Percentiles rank a stretch among this genome's conserved stretches.
Conservation (phyloP, 75 land plant species). For the Adiantum capillusveneris region DNA sequence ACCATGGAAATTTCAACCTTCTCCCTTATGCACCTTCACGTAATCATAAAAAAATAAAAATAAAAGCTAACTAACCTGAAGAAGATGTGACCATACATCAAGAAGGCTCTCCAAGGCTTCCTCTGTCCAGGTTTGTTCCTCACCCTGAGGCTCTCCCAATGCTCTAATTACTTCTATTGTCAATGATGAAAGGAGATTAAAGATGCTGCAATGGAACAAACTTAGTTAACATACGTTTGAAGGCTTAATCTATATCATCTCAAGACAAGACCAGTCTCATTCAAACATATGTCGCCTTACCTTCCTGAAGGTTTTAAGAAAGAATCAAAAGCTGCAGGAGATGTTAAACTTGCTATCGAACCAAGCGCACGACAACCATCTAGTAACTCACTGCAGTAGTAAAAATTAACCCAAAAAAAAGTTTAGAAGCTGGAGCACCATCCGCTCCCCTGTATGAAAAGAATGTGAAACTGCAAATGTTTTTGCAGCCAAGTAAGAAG, state of each 20-base stretch:
- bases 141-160: constrained; percentile 23
- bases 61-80: constrained; percentile 45
- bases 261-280: no score
- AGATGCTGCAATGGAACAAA: constrained; percentile 35
- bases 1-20: no score
- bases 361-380: constrained; percentile 92
- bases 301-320: constrained; percentile 55
- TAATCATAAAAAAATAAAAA: background rate
- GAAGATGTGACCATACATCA: constrained; percentile 80
- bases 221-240: no score
- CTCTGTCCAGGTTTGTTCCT: constrained; percentile 78
- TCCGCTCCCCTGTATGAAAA: background rate
- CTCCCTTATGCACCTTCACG: no score
- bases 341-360: constrained; percentile 59
- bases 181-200: constrained; percentile 59
- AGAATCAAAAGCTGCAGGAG: constrained; percentile 68
- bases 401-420: constrained; percentile 1
- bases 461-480: background rate
- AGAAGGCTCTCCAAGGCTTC: constrained; percentile 73
- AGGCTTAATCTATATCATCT: no score
- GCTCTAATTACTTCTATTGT: constrained; percentile 70
- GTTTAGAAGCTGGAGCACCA: background rate
- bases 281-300: no score
- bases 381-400: constrained; percentile 67
- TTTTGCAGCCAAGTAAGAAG: background rate